Evolutionary conservation across 2,329 filamentous ascomycete genomes (phyloP).

Genomic region (Apiospora sp.): DNA sequence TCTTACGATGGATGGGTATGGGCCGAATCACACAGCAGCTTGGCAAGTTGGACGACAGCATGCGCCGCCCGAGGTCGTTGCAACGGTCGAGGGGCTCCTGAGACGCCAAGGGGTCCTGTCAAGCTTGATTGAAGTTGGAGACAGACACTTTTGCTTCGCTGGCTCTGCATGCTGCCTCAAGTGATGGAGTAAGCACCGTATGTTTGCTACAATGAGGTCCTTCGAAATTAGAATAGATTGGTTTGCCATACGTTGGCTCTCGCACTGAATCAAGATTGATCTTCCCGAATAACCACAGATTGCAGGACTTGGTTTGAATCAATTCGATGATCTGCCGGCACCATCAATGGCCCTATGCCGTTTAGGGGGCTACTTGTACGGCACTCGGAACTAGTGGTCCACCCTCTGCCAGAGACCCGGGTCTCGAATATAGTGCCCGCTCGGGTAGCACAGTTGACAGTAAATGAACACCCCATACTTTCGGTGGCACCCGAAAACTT

Average conservation of each 20-base stretch:
- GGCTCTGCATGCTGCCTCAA: neutral
- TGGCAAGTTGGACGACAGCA: conserved; percentile 6
- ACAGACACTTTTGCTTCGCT: neutral
- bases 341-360: neutral
- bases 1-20: conserved; percentile 8
- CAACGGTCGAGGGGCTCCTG: conserved; percentile 8
- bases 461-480: neutral
- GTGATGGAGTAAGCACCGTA: neutral
- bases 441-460: neutral
- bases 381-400: conserved; percentile 6
- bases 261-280: conserved; percentile 1
- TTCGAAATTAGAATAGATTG: neutral
- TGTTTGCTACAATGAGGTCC: neutral
- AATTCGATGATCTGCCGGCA: conserved; percentile 3
- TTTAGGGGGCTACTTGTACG: neutral
- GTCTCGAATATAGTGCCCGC: conserved; percentile 17
- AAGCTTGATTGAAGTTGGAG: neutral
- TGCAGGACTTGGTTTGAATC: neutral
- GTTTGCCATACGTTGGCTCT: neutral
- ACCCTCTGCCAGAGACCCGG: conserved; percentile 8
- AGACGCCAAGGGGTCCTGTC: conserved; percentile 11
- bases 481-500: neutral
- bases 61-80: conserved; percentile 7
- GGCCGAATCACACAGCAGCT: neutral
- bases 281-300: neutral